These are phyloP conservation scores for Colletotrichum simmondsii DNA, from an alignment of 2,329 filamentous ascomycete species.

Conservation along the genomic window DNA sequence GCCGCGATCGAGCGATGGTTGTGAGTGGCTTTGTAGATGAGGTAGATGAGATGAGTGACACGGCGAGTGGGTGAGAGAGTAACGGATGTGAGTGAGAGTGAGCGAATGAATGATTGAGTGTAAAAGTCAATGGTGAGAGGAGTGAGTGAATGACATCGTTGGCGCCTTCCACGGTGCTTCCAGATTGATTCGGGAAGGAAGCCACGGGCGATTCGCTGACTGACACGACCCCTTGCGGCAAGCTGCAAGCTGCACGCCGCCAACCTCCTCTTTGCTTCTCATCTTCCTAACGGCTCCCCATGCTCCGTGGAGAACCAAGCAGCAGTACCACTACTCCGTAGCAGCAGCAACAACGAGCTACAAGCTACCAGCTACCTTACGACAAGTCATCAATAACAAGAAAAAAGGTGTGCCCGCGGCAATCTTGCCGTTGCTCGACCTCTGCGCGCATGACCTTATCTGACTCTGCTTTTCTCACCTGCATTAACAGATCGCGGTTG, in stretches of 20 bases:
- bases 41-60: neutral
- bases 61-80: neutral
- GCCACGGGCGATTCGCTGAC: constrained; percentile 23
- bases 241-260: neutral
- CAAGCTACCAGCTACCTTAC: neutral
- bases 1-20: neutral
- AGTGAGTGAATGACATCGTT: neutral
- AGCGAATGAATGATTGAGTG: neutral
- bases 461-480: neutral
- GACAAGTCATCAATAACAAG: neutral
- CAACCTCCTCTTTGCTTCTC: neutral
- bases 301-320: neutral
- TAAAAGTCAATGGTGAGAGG: neutral
- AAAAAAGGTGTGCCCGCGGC: constrained; percentile 17
- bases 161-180: constrained; percentile 8
- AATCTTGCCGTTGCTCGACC: constrained; percentile 10
- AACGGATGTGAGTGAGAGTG: neutral
- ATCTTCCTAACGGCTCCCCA: neutral
- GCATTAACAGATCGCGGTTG: constrained; percentile 15
- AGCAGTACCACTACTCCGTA: neutral
- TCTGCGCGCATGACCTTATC: constrained; percentile 1
- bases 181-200: constrained; percentile 14
- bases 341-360: neutral
- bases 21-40: neutral
- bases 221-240: neutral